Evolutionary conservation across 768 basidiomycete genomes (phyloP).

Genomic region (Brasilioporus rufonigricans): DNA sequence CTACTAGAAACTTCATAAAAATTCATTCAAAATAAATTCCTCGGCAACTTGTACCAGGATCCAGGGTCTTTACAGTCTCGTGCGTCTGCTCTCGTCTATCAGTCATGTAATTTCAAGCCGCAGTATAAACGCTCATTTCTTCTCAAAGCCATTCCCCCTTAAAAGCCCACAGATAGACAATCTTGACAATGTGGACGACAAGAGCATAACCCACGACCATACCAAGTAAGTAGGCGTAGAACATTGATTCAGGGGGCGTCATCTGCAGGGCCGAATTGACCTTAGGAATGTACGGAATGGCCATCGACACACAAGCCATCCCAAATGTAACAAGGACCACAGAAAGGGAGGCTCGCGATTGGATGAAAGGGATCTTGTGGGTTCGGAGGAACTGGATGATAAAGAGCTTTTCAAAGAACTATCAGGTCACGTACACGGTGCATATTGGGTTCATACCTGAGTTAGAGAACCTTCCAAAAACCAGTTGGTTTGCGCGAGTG

Average conservation of each 20-base stretch:
- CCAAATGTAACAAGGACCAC: constrained; percentile 31
- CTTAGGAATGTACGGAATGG: constrained; percentile 34
- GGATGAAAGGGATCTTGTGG: constrained; percentile 30
- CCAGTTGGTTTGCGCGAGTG: constrained; percentile 36
- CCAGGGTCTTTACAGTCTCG: not conserved
- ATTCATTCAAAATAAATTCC: constrained; percentile 1
- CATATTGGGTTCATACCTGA: constrained; percentile 23
- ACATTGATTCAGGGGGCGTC: constrained; percentile 29
- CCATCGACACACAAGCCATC: constrained; percentile 32
- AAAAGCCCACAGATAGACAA: constrained; percentile 25
- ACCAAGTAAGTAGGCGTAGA: constrained; percentile 25
- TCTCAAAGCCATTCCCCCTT: constrained; percentile 31
- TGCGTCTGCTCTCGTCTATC: not conserved
- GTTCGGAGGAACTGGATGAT: constrained; percentile 34
- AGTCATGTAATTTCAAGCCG: not conserved
- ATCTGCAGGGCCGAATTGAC: constrained; percentile 27
- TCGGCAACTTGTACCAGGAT: not conserved
- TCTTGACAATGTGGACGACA: constrained; percentile 28
- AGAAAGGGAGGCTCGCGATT: constrained; percentile 29
- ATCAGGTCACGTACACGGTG: not conserved
- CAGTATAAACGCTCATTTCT: not conserved
- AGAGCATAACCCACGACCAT: constrained; percentile 24
- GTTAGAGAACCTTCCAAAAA: constrained; percentile 37
- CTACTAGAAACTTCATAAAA: not conserved
- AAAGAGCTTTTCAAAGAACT: constrained; percentile 21